Conservation (phyloP, 495 filamentous ascomycete species). For the Tuber borchii region DNA sequence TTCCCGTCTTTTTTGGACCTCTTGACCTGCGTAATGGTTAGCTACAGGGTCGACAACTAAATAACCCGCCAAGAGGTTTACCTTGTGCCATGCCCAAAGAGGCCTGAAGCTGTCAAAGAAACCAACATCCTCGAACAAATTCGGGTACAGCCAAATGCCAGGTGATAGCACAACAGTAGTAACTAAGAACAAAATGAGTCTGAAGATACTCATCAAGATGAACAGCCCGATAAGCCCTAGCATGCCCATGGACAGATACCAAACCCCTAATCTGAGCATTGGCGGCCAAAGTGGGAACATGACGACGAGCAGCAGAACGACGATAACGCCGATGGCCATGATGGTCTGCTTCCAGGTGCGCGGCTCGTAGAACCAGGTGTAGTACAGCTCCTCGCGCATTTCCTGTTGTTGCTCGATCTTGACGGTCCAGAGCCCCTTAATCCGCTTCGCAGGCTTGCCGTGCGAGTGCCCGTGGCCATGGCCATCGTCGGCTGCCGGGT, state of each 20-base stretch:
- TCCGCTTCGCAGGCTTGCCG: conserved; percentile 62
- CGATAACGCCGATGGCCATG: conserved; percentile 74
- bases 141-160: conserved; percentile 95
- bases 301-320: conserved; percentile 75
- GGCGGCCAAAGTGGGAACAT: conserved; percentile 97
- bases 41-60: conserved; percentile 5
- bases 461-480: conserved; percentile 67
- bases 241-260: conserved; percentile 95
- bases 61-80: conserved; percentile 41
- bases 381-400: conserved; percentile 80
- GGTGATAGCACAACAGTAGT: conserved; percentile 80
- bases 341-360: conserved; percentile 87
- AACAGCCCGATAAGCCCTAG: conserved; percentile 86
- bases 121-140: conserved; percentile 96
- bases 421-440: conserved; percentile 95
- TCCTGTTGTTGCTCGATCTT: conserved; percentile 96
- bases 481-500: conserved; percentile 52
- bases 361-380: conserved; percentile 94
- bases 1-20: conserved; percentile 29
- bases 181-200: conserved; percentile 87
- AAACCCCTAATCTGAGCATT: conserved; percentile 82
- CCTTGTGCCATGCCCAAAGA: conserved; percentile 98
- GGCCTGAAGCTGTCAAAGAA: conserved; percentile 98
- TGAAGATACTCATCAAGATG: conserved; percentile 95
- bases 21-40: conserved; percentile 25